Percentiles rank a stretch among this genome's conserved stretches.
Evolutionary conservation across 1,139 yeast genomes (phyloP).

Genomic region (Zygoascus hellenicus): DNA sequence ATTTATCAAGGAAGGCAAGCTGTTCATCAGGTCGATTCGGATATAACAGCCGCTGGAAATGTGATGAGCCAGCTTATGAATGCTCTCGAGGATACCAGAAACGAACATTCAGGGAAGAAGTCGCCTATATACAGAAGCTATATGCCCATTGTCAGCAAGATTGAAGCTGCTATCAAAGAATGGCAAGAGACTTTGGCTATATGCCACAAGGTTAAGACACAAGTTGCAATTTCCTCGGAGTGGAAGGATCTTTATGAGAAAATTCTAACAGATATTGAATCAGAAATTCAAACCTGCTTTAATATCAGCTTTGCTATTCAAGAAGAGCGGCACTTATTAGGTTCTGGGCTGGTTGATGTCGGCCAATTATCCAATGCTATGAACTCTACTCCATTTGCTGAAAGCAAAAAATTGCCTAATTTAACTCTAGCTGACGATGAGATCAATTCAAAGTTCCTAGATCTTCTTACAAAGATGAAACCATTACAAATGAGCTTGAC

Average conservation of each 20-base stretch:
- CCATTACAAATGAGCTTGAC: slow-evolving; percentile 58
- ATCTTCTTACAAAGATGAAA: slow-evolving; percentile 36
- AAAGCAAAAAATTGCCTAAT: slow-evolving; percentile 15
- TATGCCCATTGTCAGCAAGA: slow-evolving; percentile 20
- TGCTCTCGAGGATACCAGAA: slow-evolving; percentile 31
- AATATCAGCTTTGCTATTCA: slow-evolving; percentile 31
- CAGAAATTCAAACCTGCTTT: slow-evolving; percentile 47
- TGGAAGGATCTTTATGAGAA: slow-evolving; percentile 51
- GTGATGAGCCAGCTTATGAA: slow-evolving; percentile 42
- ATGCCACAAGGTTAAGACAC: slow-evolving; percentile 38
- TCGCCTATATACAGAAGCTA: slow-evolving; percentile 10
- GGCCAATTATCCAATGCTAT: slow-evolving; percentile 8
- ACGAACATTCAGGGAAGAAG: slow-evolving; percentile 18
- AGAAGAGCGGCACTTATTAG: slow-evolving; percentile 23
- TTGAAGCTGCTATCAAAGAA: slow-evolving; percentile 27
- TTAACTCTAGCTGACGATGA: slow-evolving; percentile 31
- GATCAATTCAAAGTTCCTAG: slow-evolving; percentile 31
- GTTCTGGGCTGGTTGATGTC: slow-evolving; percentile 4
- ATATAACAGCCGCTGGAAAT: slow-evolving; percentile 44
- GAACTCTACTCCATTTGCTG: slow-evolving; percentile 1
- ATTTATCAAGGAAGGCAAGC: slow-evolving; percentile 44
- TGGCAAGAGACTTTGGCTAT: slow-evolving; percentile 40
- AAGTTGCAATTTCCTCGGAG: slow-evolving; percentile 51
- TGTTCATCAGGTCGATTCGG: slow-evolving; percentile 40
- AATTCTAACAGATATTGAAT: slow-evolving; percentile 47